phyloP scores from a whole-genome alignment of 1,139 yeast genomes.

The Nakaseomyces glabratus region DNA sequence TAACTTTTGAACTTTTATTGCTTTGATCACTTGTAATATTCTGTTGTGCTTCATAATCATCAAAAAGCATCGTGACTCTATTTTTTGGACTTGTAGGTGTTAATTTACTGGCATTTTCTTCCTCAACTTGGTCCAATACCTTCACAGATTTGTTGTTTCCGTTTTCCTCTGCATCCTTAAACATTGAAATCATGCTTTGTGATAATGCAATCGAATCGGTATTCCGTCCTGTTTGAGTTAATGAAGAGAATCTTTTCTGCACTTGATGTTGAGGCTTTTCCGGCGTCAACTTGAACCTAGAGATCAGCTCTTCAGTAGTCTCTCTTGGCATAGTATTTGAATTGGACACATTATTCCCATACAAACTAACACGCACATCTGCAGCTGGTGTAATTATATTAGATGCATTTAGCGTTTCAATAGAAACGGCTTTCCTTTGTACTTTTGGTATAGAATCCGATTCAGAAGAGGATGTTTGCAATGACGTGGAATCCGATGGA shows the following conservation, averaged over 20 bases:
- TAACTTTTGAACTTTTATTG: not conserved
- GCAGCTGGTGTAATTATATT: conserved; percentile 26
- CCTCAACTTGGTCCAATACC: conserved; percentile 4
- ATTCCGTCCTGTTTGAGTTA: conserved; percentile 10
- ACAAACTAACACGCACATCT: conserved; percentile 29
- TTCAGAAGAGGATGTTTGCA: conserved; percentile 21
- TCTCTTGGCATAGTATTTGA: conserved; percentile 21
- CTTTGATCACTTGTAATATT: not conserved
- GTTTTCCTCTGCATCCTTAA: conserved; percentile 29
- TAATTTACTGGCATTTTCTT: conserved; percentile 2
- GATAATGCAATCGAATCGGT: conserved; percentile 14
- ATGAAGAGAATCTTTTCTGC: conserved; percentile 22
- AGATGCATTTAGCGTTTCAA: conserved; percentile 28
- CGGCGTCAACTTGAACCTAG: conserved; percentile 26
- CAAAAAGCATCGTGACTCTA: conserved; percentile 29
- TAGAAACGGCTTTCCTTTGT: conserved; percentile 28
- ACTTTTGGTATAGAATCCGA: conserved; percentile 19
- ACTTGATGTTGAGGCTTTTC: conserved; percentile 15
- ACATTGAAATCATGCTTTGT: conserved; percentile 25
- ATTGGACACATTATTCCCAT: conserved; percentile 20
- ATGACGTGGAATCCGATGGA: conserved; percentile 20
- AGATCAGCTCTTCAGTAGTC: conserved; percentile 30
- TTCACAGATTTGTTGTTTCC: conserved; percentile 9
- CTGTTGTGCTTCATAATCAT: conserved; percentile 11
- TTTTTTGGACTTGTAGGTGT: conserved; percentile 10